Base-by-base conservation (phyloP, 768 basidiomycete species). In the Trametes elegans region DNA sequence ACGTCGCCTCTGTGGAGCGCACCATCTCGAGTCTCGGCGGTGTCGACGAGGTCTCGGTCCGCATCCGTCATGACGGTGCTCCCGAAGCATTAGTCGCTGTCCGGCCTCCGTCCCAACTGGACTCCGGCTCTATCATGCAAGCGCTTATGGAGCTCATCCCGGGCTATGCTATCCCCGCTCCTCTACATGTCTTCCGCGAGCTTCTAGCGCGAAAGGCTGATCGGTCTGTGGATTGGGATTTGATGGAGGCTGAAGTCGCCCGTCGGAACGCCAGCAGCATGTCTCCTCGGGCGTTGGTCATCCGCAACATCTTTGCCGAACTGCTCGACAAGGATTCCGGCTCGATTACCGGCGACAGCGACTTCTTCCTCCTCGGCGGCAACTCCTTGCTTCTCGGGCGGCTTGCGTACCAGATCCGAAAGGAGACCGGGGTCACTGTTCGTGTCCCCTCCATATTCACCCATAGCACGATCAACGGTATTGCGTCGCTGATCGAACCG, bases 401-500 rank as follows among this genome's bases (percentile, higher is more conserved):
- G 1, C 60, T 61, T 34, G 38, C 55, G 16, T 43, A 61, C 31
- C 36, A 46, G 24, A 55, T 61, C 39, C 60, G 60, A 31, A 61
- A 61, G 44, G 60, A 50, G 52, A 71, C 70, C 10, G 73, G 74
- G 14, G 71, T 66, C 26, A 70, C 64, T 31, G 49, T 79, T 16
- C 68, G 66, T 13, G 71, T 79, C 21, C 63, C 76, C 5, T 61
- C 70, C 10, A 64, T 79, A 7, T 79, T 78, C 60, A 68, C 72
- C 7, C 69, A 74, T 41, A 76, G 75, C 59, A 76, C 76, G 4
- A 66, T 78, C 45, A 58, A 65, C 18, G 76, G 73, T 7, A 78
- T 79, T 41, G 74, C 76, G 3, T 56, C 64, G 13, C 61, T 76
- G 21, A 68, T 76, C 40, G 74, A 73, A 27, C 19, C 32, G 18